Conservation (phyloP, 345 rosid species). For the Crucihimalaya himalaica region DNA sequence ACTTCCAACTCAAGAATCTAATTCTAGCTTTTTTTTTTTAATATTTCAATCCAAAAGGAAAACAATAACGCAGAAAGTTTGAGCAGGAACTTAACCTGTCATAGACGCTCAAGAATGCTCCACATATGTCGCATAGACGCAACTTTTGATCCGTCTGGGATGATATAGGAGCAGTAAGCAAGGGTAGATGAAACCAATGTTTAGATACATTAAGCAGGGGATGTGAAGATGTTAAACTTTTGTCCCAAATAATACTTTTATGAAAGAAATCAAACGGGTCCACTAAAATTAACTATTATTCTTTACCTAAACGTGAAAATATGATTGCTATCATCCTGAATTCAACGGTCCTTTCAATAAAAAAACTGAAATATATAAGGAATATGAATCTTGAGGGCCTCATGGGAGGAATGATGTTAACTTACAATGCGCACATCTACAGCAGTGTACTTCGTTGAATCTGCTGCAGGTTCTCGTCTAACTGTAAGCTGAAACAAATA, state of each 20-base stretch:
- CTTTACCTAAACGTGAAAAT: neutral
- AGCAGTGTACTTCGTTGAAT: constrained; percentile 77
- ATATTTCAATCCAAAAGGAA: constrained; percentile 45
- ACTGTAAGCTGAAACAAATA: constrained; percentile 60
- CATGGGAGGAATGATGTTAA: constrained; percentile 13
- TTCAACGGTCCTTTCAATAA: neutral
- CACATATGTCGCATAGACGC: constrained; percentile 99
- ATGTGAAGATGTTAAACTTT: neutral
- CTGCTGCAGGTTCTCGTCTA: constrained; percentile 68
- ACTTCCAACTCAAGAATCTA: constrained; percentile 67
- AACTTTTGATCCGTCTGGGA: constrained; percentile 99
- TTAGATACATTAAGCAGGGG: neutral
- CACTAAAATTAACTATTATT: neutral
- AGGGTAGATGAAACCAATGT: neutral
- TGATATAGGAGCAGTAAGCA: neutral
- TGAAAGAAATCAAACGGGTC: neutral
- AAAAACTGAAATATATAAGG: neutral
- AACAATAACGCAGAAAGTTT: constrained; percentile 13
- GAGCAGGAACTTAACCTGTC: constrained; percentile 66
- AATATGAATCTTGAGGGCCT: neutral
- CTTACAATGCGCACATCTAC: constrained; percentile 95
- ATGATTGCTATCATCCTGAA: neutral
- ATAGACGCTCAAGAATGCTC: constrained; percentile 99
- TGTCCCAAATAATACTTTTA: neutral
- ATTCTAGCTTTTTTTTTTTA: constrained; percentile 51